Evolutionary conservation across 2,329 filamentous ascomycete genomes (phyloP).

Genomic region (Ophiostoma australiae): DNA sequence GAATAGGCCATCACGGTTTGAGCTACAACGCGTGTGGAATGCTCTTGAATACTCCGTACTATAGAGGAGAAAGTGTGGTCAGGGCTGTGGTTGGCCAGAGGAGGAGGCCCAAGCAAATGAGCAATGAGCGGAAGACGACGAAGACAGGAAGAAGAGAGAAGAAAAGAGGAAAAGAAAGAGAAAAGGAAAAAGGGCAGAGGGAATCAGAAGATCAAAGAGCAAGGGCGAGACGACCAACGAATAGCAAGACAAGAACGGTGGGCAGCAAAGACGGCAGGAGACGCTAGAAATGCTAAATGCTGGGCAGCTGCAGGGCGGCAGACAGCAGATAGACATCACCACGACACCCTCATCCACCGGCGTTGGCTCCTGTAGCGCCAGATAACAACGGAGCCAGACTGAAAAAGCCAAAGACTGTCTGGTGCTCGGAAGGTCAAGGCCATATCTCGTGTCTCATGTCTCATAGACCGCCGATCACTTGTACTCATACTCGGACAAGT

Average conservation of each 20-base stretch:
- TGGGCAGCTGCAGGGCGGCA: conserved; percentile 20
- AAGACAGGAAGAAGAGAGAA: not conserved
- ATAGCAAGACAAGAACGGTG: not conserved
- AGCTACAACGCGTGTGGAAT: not conserved
- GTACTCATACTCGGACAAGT: conserved; percentile 11
- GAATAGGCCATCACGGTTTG: not conserved
- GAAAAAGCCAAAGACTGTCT: too few relatives aligned
- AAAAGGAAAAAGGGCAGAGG: not conserved
- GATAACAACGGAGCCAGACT: not conserved
- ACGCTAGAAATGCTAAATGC: conserved; percentile 18
- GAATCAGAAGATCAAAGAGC: not conserved
- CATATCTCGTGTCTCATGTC: not conserved
- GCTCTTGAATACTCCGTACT: not conserved
- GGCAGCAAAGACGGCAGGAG: not conserved
- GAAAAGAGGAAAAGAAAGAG: not conserved
- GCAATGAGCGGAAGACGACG: not conserved
- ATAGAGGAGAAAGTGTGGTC: not conserved
- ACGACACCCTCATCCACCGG: not conserved
- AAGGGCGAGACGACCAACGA: not conserved
- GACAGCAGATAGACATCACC: not conserved
- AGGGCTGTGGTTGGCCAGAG: not conserved
- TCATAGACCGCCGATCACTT: not conserved
- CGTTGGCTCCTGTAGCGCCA: conserved; percentile 6
- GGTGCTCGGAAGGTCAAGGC: too few relatives aligned
- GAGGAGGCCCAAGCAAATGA: conserved; percentile 4